Conservation (phyloP, 169 alveolate genomes). For the Plasmodium yoelii region DNA sequence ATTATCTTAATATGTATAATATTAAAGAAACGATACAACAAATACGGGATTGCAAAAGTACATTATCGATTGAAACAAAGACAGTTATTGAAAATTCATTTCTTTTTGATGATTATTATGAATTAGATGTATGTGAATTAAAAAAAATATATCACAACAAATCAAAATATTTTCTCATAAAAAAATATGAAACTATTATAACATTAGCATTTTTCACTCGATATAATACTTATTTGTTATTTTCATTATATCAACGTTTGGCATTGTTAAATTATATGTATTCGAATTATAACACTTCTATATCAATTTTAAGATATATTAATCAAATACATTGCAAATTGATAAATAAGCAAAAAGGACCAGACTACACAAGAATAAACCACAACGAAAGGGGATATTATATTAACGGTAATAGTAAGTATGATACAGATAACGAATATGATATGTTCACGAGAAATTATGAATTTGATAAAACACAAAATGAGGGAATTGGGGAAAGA, state of each 20-base stretch:
- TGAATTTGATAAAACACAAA: neutral
- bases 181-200: constrained; percentile 67
- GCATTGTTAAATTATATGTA: constrained; percentile 62
- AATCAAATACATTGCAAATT: constrained; percentile 64
- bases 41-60: constrained; percentile 2
- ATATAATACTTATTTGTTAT: constrained; percentile 50
- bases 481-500: neutral
- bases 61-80: constrained; percentile 29
- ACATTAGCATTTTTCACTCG: constrained; percentile 63
- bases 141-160: constrained; percentile 48
- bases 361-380: neutral
- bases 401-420: neutral
- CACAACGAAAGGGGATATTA: neutral
- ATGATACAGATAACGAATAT: neutral
- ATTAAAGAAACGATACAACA: neutral
- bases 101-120: constrained; percentile 45
- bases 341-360: constrained; percentile 23
- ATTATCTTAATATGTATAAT: constrained; percentile 29
- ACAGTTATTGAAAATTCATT: constrained; percentile 25
- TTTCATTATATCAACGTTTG: constrained; percentile 60
- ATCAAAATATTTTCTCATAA: constrained; percentile 71
- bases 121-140: constrained; percentile 36
- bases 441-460: neutral
- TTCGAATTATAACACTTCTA: constrained; percentile 35
- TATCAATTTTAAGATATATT: constrained; percentile 53